phyloP scores from a whole-genome alignment of 148 eudicot genomes.

The Diospyros lotus region DNA sequence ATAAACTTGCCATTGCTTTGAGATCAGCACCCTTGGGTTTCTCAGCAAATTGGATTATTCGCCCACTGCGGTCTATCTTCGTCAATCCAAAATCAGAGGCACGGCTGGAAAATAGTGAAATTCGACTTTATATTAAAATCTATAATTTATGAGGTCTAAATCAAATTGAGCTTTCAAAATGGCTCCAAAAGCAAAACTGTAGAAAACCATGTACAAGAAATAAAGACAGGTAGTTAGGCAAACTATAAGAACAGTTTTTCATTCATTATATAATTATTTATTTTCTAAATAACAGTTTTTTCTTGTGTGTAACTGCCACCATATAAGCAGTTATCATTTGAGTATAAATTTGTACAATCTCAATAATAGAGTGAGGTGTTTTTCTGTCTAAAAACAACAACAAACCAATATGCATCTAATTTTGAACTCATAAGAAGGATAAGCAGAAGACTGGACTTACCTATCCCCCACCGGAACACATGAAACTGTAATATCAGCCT shows the following conservation, averaged over 20 bases:
- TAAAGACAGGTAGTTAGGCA: too few relatives aligned
- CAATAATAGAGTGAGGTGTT: too few relatives aligned
- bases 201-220: too few relatives aligned
- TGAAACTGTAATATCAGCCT: conserved; percentile 86
- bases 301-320: too few relatives aligned
- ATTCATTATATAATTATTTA: too few relatives aligned
- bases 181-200: background rate
- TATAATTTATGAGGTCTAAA: background rate
- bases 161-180: background rate
- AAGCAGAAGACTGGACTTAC: conserved; percentile 28
- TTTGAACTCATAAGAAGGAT: background rate
- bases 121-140: conserved; percentile 7
- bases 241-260: too few relatives aligned
- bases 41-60: conserved; percentile 52
- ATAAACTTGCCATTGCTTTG: conserved; percentile 54
- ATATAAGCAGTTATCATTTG: too few relatives aligned
- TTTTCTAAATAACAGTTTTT: too few relatives aligned
- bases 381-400: background rate
- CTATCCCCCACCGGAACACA: conserved; percentile 80
- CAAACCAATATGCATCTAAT: background rate
- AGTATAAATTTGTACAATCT: too few relatives aligned
- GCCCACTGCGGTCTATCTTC: conserved; percentile 82
- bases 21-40: conserved; percentile 62
- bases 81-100: conserved; percentile 56
- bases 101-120: conserved; percentile 45